phyloP scores from a whole-genome alignment of 2,329 filamentous ascomycete species.

The Botrytis hyacinthi region DNA sequence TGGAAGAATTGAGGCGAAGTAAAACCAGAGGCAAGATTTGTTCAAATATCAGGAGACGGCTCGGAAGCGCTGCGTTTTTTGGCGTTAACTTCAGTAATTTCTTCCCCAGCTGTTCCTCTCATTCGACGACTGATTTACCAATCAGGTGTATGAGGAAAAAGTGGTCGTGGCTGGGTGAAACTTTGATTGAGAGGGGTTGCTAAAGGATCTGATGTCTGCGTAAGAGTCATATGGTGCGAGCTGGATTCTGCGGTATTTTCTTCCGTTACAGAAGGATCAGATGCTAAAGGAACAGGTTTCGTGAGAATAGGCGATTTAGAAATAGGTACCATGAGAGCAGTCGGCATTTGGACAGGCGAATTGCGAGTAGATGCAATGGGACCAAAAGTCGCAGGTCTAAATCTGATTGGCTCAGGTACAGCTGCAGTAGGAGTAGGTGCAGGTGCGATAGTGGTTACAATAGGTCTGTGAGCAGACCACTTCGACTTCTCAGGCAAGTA shows the following conservation, averaged over 20 bases:
- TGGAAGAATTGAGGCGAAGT: neutral
- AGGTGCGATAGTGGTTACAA: neutral
- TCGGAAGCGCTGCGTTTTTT: neutral
- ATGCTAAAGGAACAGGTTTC: neutral
- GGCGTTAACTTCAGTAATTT: neutral
- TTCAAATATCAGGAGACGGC: neutral
- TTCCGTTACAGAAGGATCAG: neutral
- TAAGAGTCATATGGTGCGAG: neutral
- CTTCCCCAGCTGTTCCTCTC: neutral
- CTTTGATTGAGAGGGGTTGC: accelerated
- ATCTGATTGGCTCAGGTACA: no score
- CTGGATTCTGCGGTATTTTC: neutral
- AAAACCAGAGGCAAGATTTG: accelerated
- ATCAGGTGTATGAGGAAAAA: neutral
- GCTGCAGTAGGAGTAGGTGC: neutral
- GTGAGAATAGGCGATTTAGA: neutral
- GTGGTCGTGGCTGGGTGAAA: neutral
- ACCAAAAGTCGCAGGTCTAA: neutral
- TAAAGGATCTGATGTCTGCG: neutral
- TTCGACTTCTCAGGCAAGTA: neutral
- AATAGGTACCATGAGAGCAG: neutral
- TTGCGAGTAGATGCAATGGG: neutral
- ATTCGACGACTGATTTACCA: neutral
- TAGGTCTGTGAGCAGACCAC: no score
- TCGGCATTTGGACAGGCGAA: neutral